phyloP scores from a whole-genome alignment of 2,329 filamentous ascomycete species.

The Aspergillus latus region DNA sequence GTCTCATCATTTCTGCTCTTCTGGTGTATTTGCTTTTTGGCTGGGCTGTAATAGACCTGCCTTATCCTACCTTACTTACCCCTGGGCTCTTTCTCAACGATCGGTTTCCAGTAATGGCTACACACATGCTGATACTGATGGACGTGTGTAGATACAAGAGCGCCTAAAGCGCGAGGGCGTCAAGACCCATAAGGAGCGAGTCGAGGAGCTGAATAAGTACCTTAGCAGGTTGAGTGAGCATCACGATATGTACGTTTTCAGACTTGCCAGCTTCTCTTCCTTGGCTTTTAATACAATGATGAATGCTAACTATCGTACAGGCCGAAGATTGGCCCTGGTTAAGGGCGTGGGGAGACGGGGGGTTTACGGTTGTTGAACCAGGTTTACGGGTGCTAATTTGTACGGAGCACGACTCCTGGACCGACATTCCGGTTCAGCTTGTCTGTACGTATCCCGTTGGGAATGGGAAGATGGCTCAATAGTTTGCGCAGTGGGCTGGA shows the following conservation, averaged over 20 bases:
- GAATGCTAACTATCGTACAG: slow-evolving; percentile 21
- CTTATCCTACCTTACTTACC: not conserved
- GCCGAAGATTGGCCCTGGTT: slow-evolving; percentile 45
- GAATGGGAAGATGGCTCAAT: not conserved
- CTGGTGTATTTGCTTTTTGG: not conserved
- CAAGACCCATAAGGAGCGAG: slow-evolving; percentile 95
- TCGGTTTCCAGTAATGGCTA: not conserved
- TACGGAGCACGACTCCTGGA: not conserved
- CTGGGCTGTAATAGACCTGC: not conserved
- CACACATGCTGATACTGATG: slow-evolving; percentile 6
- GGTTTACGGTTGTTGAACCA: not conserved
- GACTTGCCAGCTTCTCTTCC: not conserved
- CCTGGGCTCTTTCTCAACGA: not conserved
- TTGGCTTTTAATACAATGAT: not conserved
- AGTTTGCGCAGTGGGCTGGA: not conserved
- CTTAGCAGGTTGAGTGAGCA: slow-evolving; percentile 90
- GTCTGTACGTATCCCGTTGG: not conserved
- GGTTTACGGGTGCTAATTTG: not conserved
- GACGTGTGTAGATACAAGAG: slow-evolving; percentile 67
- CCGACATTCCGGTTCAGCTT: slow-evolving; percentile 5
- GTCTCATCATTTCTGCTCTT: not conserved
- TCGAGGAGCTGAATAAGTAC: slow-evolving; percentile 94
- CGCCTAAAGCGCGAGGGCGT: slow-evolving; percentile 78
- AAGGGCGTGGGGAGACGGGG: slow-evolving; percentile 10
- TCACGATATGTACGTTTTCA: slow-evolving; percentile 75